These are phyloP conservation scores for Amanita fuliginea DNA, from an alignment of 768 basidiomycete genomes.

Conservation along the genomic window DNA sequence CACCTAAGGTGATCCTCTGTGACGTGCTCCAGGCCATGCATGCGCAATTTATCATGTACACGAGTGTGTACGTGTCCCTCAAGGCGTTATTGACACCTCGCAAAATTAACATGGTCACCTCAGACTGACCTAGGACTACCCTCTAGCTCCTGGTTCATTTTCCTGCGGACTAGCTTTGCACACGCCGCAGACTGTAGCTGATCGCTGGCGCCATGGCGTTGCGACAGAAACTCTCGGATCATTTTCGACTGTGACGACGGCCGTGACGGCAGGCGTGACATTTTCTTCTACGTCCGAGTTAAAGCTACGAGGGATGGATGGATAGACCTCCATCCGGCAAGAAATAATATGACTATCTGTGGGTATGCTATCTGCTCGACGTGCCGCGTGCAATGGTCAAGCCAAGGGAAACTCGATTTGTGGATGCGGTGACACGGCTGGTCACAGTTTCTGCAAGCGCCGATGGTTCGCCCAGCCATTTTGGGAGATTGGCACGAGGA, in stretches of 20 bases:
- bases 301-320: conserved; percentile 4
- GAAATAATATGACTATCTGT: conserved; percentile 5
- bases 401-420: not conserved
- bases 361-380: not conserved
- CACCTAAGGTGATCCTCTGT: not conserved
- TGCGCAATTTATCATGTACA: not conserved
- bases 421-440: not conserved
- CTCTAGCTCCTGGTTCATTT: not conserved
- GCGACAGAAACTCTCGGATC: conserved; percentile 1
- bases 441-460: not conserved
- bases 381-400: not conserved
- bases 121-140: not conserved
- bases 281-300: conserved; percentile 5
- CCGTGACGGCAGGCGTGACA: not conserved
- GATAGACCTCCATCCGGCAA: not conserved
- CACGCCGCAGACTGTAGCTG: not conserved
- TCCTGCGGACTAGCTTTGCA: not conserved
- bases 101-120: not conserved
- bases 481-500: not conserved
- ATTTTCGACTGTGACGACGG: conserved; percentile 2
- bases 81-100: not conserved
- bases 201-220: not conserved
- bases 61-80: not conserved
- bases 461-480: not conserved
- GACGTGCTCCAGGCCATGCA: not conserved